phyloP scores from a whole-genome alignment of 2,329 filamentous ascomycete genomes.

The Talaromyces rugulosus region DNA sequence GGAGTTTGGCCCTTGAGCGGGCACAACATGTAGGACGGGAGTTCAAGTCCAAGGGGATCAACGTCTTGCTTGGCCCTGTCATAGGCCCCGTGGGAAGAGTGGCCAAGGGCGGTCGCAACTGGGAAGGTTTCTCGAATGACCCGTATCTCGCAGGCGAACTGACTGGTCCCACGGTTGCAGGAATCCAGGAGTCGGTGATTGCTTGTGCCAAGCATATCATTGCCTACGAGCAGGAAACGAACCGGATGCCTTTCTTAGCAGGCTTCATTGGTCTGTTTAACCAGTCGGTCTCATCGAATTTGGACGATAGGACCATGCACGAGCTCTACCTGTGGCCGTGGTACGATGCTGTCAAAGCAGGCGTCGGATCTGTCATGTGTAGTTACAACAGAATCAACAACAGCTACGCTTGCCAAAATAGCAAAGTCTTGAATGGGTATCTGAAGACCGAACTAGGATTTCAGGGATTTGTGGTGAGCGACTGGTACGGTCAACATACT shows the following conservation, averaged over 20 bases:
- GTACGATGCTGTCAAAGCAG: constrained; percentile 56
- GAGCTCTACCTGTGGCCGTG: constrained; percentile 66
- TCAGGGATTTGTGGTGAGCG: constrained; percentile 75
- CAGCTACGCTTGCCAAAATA: constrained; percentile 76
- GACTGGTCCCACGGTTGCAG: constrained; percentile 36
- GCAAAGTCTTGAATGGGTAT: constrained; percentile 67
- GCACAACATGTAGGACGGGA: constrained; percentile 54
- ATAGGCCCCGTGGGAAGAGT: constrained; percentile 41
- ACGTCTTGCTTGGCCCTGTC: constrained; percentile 40
- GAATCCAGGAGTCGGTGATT: constrained; percentile 36
- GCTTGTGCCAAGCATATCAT: constrained; percentile 52
- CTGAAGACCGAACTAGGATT: constrained; percentile 78
- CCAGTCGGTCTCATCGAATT: constrained; percentile 52
- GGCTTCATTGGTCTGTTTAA: constrained; percentile 20
- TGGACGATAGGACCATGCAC: constrained; percentile 63
- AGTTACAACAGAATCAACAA: constrained; percentile 66
- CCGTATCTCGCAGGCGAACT: constrained; percentile 39
- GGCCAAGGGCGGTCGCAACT: constrained; percentile 40
- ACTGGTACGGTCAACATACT: constrained; percentile 73
- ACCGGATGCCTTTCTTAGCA: constrained; percentile 59
- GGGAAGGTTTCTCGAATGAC: constrained; percentile 36
- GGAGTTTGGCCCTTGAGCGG: constrained; percentile 48
- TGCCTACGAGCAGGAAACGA: constrained; percentile 56
- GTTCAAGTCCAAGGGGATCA: constrained; percentile 51
- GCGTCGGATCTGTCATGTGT: constrained; percentile 60